phyloP scores from a whole-genome alignment of 495 filamentous ascomycete genomes.

The Neurospora hispaniola region DNA sequence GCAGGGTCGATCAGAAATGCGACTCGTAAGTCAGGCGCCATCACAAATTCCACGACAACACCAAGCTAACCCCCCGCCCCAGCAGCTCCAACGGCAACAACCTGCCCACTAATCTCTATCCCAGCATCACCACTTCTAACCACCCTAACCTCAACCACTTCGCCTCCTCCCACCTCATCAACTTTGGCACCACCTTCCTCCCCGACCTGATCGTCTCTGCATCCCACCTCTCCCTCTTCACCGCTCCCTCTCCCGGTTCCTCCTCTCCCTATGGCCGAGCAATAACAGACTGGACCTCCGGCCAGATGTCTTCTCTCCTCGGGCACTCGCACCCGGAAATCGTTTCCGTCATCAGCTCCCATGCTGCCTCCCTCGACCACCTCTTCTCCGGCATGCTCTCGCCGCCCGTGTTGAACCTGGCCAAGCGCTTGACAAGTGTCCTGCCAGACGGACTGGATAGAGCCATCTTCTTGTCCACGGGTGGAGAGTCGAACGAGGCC shows the following conservation, averaged over 20 bases:
- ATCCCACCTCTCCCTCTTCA: slow-evolving; percentile 17
- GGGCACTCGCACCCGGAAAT: slow-evolving; percentile 50
- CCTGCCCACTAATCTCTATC: slow-evolving; percentile 5
- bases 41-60: background rate
- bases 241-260: background rate
- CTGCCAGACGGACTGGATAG: slow-evolving; percentile 40
- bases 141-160: slow-evolving; percentile 5
- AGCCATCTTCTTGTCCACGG: slow-evolving; percentile 44
- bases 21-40: background rate
- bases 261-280: slow-evolving; percentile 9
- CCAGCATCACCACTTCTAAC: background rate
- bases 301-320: slow-evolving; percentile 46
- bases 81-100: background rate
- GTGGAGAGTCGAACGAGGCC: slow-evolving; percentile 44
- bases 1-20: background rate
- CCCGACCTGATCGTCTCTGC: slow-evolving; percentile 15
- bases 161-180: slow-evolving; percentile 14
- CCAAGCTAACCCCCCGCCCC: background rate
- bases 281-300: slow-evolving; percentile 46
- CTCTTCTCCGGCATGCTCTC: slow-evolving; percentile 45
- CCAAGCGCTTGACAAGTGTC: slow-evolving; percentile 32
- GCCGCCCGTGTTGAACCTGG: slow-evolving; percentile 38
- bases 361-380: slow-evolving; percentile 39
- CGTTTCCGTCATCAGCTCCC: slow-evolving; percentile 33
- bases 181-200: slow-evolving; percentile 18